A percentile compares a stretch with the other conserved stretches of the same genome.
Conservation (phyloP, 192 early-diverging fungal genomes). For the Thoreauomyces humboldtii region DNA sequence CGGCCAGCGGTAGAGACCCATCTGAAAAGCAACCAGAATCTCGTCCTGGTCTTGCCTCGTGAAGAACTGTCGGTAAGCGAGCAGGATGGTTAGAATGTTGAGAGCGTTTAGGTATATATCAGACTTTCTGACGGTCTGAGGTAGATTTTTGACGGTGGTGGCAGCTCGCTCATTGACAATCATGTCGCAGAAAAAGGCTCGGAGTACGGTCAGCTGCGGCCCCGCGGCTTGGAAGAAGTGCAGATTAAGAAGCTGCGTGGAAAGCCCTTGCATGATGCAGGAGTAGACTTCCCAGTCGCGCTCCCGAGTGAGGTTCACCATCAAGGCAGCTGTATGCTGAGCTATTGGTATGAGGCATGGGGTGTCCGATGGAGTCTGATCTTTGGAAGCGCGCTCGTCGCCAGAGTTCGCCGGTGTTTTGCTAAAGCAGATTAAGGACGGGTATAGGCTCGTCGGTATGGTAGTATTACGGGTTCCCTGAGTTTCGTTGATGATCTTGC, state of each 20-base stretch:
- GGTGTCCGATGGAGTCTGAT: not conserved
- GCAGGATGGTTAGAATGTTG: constrained; percentile 60
- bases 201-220: constrained; percentile 51
- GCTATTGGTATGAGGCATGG: constrained; percentile 14
- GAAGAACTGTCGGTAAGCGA: constrained; percentile 68
- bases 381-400: not conserved
- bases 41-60: constrained; percentile 66
- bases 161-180: constrained; percentile 57
- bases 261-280: constrained; percentile 62
- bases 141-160: constrained; percentile 55
- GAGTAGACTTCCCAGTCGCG: constrained; percentile 69
- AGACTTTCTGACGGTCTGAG: constrained; percentile 55
- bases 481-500: not conserved
- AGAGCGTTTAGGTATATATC: constrained; percentile 67
- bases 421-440: constrained; percentile 2
- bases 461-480: not conserved
- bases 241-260: constrained; percentile 70
- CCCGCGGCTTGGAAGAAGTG: constrained; percentile 67
- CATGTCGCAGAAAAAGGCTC: constrained; percentile 54
- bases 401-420: not conserved
- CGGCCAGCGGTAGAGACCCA: constrained; percentile 69
- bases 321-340: constrained; percentile 57
- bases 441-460: not conserved
- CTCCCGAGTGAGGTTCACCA: constrained; percentile 64
- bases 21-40: constrained; percentile 69